These are phyloP conservation scores for Microsporum ferrugineum DNA, from an alignment of 2,329 filamentous ascomycete genomes.

Conservation along the genomic window DNA sequence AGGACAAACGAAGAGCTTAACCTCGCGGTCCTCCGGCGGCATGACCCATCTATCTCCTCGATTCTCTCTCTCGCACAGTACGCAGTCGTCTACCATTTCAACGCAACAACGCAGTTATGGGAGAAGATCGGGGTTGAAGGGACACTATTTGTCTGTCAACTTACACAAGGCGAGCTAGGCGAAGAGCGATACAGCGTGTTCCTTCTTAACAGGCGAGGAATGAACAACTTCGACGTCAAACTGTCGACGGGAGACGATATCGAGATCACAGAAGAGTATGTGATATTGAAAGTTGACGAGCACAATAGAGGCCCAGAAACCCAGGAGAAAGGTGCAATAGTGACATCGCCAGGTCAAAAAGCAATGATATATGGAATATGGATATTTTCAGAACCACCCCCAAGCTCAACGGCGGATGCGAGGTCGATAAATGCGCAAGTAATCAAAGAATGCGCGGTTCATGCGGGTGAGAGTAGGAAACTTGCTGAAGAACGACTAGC, in stretches of 20 bases:
- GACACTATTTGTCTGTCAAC: conserved; percentile 73
- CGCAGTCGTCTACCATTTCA: conserved; percentile 75
- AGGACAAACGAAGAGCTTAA: conserved; percentile 81
- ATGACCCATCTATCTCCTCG: conserved; percentile 59
- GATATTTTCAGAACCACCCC: conserved; percentile 52
- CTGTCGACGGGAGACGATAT: conserved; percentile 48
- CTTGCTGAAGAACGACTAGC: conserved; percentile 30
- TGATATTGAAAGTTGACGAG: conserved; percentile 45
- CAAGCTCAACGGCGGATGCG: conserved; percentile 43
- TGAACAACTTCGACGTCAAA: conserved; percentile 59
- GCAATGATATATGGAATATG: conserved; percentile 47
- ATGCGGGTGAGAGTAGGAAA: conserved; percentile 40
- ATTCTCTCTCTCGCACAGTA: conserved; percentile 77
- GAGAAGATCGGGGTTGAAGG: conserved; percentile 79
- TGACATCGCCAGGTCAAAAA: conserved; percentile 4
- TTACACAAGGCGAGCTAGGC: conserved; percentile 33
- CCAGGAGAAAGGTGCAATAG: conserved; percentile 13
- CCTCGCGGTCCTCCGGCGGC: conserved; percentile 67
- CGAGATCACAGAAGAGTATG: conserved; percentile 52
- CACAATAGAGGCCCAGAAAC: conserved; percentile 14
- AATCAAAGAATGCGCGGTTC: conserved; percentile 45
- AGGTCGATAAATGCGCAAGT: conserved; percentile 42
- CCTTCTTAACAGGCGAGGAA: conserved; percentile 58
- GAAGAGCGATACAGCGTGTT: conserved; percentile 49
- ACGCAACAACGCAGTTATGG: conserved; percentile 55